These are phyloP conservation scores for Aspergillus fumigatiaffinis DNA, from an alignment of 2,329 filamentous ascomycete species.

Conservation along the genomic window DNA sequence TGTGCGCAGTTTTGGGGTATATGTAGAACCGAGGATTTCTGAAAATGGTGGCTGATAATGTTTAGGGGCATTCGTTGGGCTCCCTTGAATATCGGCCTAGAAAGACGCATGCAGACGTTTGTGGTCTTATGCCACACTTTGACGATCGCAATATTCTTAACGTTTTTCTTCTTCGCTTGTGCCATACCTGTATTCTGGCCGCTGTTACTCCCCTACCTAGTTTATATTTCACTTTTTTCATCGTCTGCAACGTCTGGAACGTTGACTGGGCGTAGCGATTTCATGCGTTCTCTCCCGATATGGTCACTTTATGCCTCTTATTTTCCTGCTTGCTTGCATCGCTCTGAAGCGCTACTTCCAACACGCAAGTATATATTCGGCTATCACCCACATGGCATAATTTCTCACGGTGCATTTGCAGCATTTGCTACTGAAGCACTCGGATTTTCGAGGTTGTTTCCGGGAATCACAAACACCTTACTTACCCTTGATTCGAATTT, in stretches of 20 bases:
- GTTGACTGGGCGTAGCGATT: conserved; percentile 69
- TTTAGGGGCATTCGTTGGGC: conserved; percentile 66
- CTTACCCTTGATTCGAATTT: conserved; percentile 96
- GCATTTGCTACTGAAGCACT: conserved; percentile 88
- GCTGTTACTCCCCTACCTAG: conserved; percentile 68
- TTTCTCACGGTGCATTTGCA: conserved; percentile 90
- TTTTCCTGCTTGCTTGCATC: conserved; percentile 84
- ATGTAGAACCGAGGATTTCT: background rate
- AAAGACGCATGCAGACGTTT: conserved; percentile 70
- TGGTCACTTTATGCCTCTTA: conserved; percentile 92
- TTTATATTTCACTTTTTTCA: conserved; percentile 74
- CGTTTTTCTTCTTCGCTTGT: conserved; percentile 85
- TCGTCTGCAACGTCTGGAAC: conserved; percentile 71
- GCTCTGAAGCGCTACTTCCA: conserved; percentile 72
- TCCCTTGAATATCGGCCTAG: conserved; percentile 68
- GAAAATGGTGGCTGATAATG: conserved; percentile 32
- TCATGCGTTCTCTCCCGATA: conserved; percentile 66
- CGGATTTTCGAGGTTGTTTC: conserved; percentile 81
- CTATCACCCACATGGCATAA: conserved; percentile 96
- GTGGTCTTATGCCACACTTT: conserved; percentile 72
- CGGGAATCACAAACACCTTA: conserved; percentile 89
- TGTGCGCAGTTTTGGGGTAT: background rate
- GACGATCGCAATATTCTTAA: conserved; percentile 65
- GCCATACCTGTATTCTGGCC: conserved; percentile 93
- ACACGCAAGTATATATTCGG: conserved; percentile 94